These are phyloP conservation scores for Actinomucor elegans DNA, from an alignment of 371 early-diverging fungal genomes.

Conservation along the genomic window DNA sequence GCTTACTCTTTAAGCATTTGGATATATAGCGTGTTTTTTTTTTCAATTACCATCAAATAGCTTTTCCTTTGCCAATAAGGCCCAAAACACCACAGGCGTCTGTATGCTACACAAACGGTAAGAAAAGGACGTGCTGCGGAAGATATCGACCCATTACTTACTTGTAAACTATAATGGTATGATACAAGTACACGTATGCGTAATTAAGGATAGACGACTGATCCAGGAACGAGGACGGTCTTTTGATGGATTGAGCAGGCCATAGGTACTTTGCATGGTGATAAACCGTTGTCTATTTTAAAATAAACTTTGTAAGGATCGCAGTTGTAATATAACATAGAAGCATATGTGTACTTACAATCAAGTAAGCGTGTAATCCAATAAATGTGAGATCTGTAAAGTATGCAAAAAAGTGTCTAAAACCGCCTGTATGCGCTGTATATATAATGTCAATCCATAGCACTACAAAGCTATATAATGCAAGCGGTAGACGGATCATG, in stretches of 20 bases:
- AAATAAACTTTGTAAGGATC: too few relatives aligned
- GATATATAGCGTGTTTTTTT: too few relatives aligned
- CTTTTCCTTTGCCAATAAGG: constrained; percentile 20
- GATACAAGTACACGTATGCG: constrained; percentile 42
- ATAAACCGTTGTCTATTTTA: constrained; percentile 15
- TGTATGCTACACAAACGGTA: too few relatives aligned
- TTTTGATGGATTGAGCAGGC: constrained; percentile 5
- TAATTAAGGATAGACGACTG: constrained; percentile 41
- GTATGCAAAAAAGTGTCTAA: constrained; percentile 38
- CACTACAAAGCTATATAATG: constrained; percentile 39
- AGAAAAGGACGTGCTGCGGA: too few relatives aligned
- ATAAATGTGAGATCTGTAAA: constrained; percentile 58
- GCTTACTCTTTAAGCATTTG: not conserved
- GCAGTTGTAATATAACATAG: too few relatives aligned
- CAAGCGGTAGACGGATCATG: constrained; percentile 33
- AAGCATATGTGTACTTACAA: constrained; percentile 30
- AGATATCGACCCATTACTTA: constrained; percentile 14
- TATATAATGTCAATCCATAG: constrained; percentile 41
- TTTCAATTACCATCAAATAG: constrained; percentile 15
- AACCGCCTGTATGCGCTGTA: constrained; percentile 19
- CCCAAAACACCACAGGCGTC: constrained; percentile 61
- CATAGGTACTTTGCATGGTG: constrained; percentile 42
- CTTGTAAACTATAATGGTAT: constrained; percentile 46
- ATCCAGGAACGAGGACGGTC: constrained; percentile 31
- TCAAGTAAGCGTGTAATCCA: constrained; percentile 50